Conservation (phyloP, 805 yeast genomes). For the Hanseniaspora thailandica region DNA sequence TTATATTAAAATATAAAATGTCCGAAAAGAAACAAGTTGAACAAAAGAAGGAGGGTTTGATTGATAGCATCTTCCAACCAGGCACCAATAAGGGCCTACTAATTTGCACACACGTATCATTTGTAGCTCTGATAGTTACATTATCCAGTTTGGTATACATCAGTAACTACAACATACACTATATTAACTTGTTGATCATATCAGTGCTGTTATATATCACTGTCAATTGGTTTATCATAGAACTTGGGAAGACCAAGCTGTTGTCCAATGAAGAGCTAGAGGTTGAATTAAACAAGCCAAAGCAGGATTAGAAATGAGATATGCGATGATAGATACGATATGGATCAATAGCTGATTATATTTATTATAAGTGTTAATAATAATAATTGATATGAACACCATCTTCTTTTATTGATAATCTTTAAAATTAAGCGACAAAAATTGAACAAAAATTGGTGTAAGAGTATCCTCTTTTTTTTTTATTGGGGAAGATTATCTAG, state of each 20-base stretch:
- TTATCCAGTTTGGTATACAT: constrained; percentile 47
- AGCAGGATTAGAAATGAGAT: constrained; percentile 19
- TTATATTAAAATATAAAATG: neutral
- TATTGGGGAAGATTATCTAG: neutral
- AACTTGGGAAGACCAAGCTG: constrained; percentile 38
- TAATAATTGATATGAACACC: no score
- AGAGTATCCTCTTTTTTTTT: no score
- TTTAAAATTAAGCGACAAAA: neutral
- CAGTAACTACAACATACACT: constrained; percentile 50
- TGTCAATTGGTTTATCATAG: constrained; percentile 79
- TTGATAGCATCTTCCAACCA: constrained; percentile 87
- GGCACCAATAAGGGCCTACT: constrained; percentile 84
- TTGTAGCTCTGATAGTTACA: constrained; percentile 48
- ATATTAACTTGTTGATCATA: constrained; percentile 42
- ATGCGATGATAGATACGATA: no score
- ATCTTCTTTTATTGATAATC: neutral
- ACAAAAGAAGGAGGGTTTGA: constrained; percentile 30
- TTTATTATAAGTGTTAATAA: neutral
- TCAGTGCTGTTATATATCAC: constrained; percentile 61
- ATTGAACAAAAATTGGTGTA: neutral
- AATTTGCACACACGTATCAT: constrained; percentile 80
- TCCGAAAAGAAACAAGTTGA: neutral
- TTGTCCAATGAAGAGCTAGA: constrained; percentile 25
- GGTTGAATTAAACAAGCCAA: constrained; percentile 25
- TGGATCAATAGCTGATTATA: neutral